A percentile compares a stretch with the other conserved stretches of the same genome.
phyloP scores from a whole-genome alignment of 352 stramenopile species.

The Phytophthora lateralis region DNA sequence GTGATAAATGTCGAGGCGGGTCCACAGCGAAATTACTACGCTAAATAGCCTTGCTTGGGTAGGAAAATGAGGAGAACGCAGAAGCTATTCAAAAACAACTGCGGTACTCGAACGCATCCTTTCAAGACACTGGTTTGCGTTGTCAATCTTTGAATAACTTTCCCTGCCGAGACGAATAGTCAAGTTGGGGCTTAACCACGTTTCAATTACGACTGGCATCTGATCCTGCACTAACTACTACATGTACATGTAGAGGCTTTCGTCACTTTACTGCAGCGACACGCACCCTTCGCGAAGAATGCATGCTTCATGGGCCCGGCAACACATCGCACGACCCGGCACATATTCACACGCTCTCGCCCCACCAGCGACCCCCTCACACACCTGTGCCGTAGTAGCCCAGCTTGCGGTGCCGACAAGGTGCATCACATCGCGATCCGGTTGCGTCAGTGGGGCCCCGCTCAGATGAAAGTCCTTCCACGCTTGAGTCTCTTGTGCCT shows the following conservation, averaged over 20 bases:
- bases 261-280: conserved; percentile 29
- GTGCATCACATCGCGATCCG: conserved; percentile 65
- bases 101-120: no score
- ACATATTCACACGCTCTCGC: conserved; percentile 70
- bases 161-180: no score
- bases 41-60: no score
- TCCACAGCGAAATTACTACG: no score
- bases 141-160: no score
- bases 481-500: conserved; percentile 43
- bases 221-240: not conserved
- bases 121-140: no score
- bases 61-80: no score
- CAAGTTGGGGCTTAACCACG: no score
- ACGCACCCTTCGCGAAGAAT: conserved; percentile 65
- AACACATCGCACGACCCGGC: conserved; percentile 74
- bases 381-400: conserved; percentile 46
- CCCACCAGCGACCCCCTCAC: conserved; percentile 33
- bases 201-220: no score
- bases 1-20: no score
- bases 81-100: no score
- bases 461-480: conserved; percentile 54
- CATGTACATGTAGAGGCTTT: not conserved
- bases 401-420: conserved; percentile 43
- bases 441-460: conserved; percentile 42
- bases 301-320: conserved; percentile 67